Conservation (phyloP, 75 land plant species). For the Sequoiadendron giganteum region DNA sequence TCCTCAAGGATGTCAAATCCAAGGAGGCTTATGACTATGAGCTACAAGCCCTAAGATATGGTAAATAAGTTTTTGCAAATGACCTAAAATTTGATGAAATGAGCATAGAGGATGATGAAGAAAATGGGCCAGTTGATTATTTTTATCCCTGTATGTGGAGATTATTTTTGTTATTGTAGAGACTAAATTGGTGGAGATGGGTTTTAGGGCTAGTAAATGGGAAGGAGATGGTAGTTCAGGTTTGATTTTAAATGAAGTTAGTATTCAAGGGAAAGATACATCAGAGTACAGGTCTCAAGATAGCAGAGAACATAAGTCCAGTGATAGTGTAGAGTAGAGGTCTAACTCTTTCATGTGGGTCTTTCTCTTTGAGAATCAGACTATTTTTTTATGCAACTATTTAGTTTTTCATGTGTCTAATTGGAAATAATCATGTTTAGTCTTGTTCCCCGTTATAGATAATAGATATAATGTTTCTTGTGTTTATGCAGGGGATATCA, state of each 20-base stretch:
- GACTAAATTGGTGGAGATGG: conserved; percentile 59
- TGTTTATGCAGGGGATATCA: too few species aligned
- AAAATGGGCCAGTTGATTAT: conserved; percentile 22
- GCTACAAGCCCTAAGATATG: conserved; percentile 33
- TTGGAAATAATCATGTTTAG: background rate
- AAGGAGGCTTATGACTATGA: conserved; percentile 62
- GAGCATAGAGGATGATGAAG: conserved; percentile 41
- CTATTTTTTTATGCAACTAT: background rate
- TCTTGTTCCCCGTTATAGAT: background rate
- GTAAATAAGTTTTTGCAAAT: conserved; percentile 30
- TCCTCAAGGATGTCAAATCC: conserved; percentile 46
- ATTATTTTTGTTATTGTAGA: conserved; percentile 52
- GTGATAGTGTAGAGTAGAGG: conserved; percentile 13
- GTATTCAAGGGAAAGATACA: background rate
- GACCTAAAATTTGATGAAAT: conserved; percentile 69
- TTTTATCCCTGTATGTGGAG: conserved; percentile 69
- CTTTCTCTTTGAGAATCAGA: conserved; percentile 59
- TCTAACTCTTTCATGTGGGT: conserved; percentile 72
- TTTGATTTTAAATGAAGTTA: background rate
- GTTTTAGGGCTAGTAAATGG: conserved; percentile 26
- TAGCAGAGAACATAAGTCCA: conserved; percentile 1
- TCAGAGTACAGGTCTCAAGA: background rate
- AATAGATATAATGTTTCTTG: background rate
- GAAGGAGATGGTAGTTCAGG: conserved; percentile 8
- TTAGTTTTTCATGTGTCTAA: background rate